phyloP scores from a whole-genome alignment of 2,329 filamentous ascomycete genomes.

The Fusarium sp. region DNA sequence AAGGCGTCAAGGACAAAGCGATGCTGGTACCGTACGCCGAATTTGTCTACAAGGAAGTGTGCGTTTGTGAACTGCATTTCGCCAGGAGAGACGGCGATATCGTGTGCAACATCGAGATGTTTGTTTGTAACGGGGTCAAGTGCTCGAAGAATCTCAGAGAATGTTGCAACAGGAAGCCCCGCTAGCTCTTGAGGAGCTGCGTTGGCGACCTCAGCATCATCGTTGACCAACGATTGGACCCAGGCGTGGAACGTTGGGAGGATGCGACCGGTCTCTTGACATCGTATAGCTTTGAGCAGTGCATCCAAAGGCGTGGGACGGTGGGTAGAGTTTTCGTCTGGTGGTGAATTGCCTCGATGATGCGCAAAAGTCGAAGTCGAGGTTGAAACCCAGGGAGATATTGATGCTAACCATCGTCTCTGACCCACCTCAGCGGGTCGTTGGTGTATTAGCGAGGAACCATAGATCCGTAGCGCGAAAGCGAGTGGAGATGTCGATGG shows the following conservation, averaged over 20 bases:
- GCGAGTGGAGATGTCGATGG: conserved; percentile 32
- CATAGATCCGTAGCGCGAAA: conserved; percentile 31
- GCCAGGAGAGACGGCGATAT: conserved; percentile 49
- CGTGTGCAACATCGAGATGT: conserved; percentile 58
- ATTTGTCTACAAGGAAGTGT: conserved; percentile 50
- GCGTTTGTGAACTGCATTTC: conserved; percentile 52
- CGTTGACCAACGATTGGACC: conserved; percentile 35
- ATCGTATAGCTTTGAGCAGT: conserved; percentile 46
- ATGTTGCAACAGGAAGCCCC: conserved; percentile 60
- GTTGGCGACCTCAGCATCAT: conserved; percentile 24
- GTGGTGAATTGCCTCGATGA: background rate
- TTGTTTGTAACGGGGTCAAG: conserved; percentile 65
- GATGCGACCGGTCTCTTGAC: conserved; percentile 36
- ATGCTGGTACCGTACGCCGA: conserved; percentile 56
- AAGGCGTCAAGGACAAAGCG: conserved; percentile 48
- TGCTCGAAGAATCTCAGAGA: conserved; percentile 69
- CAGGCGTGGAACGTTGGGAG: conserved; percentile 41
- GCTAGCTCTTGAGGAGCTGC: conserved; percentile 44
- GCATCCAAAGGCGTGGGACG: conserved; percentile 29
- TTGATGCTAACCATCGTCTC: conserved; percentile 38
- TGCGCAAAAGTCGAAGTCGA: conserved; percentile 8
- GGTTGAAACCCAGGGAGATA: conserved; percentile 24
- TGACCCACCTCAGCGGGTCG: conserved; percentile 37
- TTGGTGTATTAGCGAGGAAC: conserved; percentile 33
- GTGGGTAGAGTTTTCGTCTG: background rate